These are phyloP conservation scores for Clathrospora elynae DNA, from an alignment of 2,329 filamentous ascomycete species.

Conservation along the genomic window DNA sequence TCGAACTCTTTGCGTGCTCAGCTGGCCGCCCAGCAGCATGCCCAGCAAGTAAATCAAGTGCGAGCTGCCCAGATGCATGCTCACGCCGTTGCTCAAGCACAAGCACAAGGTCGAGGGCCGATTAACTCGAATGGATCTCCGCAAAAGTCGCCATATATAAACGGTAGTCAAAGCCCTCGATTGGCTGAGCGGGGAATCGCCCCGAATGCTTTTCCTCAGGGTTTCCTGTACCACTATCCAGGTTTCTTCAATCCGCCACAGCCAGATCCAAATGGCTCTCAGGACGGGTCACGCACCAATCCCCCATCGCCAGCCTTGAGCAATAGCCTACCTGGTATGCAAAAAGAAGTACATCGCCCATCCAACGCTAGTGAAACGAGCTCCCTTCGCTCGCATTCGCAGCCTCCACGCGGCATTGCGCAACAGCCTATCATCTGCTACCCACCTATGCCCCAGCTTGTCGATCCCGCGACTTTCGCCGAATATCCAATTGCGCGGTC, in stretches of 20 bases:
- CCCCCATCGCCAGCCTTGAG: constrained; percentile 56
- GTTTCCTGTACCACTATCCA: constrained; percentile 55
- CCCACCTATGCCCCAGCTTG: constrained; percentile 41
- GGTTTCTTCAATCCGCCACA: constrained; percentile 50
- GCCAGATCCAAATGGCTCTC: constrained; percentile 40
- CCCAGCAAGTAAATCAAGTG: constrained; percentile 47
- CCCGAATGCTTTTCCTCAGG: constrained; percentile 44
- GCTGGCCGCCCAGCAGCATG: constrained; percentile 45
- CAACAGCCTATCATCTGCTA: constrained; percentile 50
- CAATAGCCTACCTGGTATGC: constrained; percentile 51
- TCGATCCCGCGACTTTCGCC: constrained; percentile 36
- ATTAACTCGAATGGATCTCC: constrained; percentile 49
- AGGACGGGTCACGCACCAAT: constrained; percentile 55
- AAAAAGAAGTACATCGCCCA: constrained; percentile 50
- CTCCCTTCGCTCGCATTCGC: constrained; percentile 56
- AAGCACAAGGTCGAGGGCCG: constrained; percentile 42
- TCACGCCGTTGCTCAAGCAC: constrained; percentile 45
- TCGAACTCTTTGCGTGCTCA: constrained; percentile 45
- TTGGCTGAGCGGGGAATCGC: constrained; percentile 37
- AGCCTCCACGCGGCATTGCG: constrained; percentile 53
- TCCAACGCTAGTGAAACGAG: constrained; percentile 52
- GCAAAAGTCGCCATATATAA: constrained; percentile 45
- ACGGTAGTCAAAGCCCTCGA: constrained; percentile 41
- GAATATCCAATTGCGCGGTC: constrained; percentile 45
- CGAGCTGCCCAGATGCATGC: constrained; percentile 46